These are phyloP conservation scores for Nematocida minor DNA, from an alignment of 371 early-diverging fungal genomes.

Conservation along the genomic window DNA sequence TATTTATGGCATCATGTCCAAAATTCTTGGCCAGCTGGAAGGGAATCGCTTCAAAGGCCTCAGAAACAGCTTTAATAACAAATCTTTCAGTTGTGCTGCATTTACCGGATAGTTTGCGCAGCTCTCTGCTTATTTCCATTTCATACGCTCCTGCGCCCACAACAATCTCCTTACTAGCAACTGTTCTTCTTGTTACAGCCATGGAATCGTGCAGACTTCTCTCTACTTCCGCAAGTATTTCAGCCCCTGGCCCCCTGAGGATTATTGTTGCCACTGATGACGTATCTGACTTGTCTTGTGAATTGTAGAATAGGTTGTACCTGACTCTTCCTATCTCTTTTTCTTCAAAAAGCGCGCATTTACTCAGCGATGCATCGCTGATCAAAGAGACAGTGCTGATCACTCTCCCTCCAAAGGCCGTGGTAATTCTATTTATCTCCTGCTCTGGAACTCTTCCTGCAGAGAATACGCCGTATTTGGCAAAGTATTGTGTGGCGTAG, in stretches of 20 bases:
- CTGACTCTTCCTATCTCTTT: conserved; percentile 90
- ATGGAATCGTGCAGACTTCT: conserved; percentile 95
- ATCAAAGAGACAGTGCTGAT: conserved; percentile 74
- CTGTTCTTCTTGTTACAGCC: conserved; percentile 74
- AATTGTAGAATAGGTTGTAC: conserved; percentile 87
- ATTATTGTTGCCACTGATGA: conserved; percentile 79
- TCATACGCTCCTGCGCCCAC: conserved; percentile 82
- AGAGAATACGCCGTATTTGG: conserved; percentile 95
- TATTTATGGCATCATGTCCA: conserved; percentile 95
- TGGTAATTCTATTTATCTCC: conserved; percentile 82
- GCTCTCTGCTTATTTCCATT: conserved; percentile 88
- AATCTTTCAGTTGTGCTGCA: conserved; percentile 89
- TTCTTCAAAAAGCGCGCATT: conserved; percentile 87
- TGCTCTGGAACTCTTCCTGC: conserved; percentile 91
- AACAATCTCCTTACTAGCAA: conserved; percentile 71
- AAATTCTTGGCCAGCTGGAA: conserved; percentile 95
- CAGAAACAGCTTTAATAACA: conserved; percentile 85
- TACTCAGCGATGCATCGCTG: conserved; percentile 68
- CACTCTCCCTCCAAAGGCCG: conserved; percentile 86
- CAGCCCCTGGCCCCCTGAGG: conserved; percentile 93
- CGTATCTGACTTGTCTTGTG: conserved; percentile 72
- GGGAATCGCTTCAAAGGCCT: conserved; percentile 94
- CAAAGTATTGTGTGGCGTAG: conserved; percentile 99
- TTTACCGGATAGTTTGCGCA: conserved; percentile 79
- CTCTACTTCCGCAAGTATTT: conserved; percentile 98